Conservation (phyloP, 2,329 filamentous ascomycete species). For the Sphaceloma murrayae region DNA sequence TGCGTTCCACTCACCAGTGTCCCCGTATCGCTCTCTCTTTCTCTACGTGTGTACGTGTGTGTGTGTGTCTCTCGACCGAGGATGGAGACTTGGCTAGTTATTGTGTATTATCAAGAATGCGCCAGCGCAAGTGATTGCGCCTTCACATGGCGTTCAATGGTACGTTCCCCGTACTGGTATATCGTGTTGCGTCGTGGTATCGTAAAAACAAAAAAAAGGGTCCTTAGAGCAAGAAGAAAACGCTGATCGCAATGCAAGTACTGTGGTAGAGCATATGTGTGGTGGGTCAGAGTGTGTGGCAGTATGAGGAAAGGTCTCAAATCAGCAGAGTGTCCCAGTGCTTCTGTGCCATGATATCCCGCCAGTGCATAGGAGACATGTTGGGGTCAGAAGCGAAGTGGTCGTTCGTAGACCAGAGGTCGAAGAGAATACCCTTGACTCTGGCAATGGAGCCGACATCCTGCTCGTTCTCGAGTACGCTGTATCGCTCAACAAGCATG, state of each 20-base stretch:
- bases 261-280: no score
- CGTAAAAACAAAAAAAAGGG: conserved; percentile 9
- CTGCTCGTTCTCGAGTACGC: conserved; percentile 65
- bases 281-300: no score
- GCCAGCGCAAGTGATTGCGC: conserved; percentile 14
- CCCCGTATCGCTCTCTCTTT: no score
- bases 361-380: conserved; percentile 74
- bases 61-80: conserved; percentile 1
- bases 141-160: not conserved
- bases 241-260: no score
- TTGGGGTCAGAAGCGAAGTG: conserved; percentile 43
- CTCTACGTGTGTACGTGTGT: no score
- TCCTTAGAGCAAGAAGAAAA: no score
- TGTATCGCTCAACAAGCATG: conserved; percentile 67
- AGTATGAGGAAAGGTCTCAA: no score
- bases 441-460: conserved; percentile 78
- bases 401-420: conserved; percentile 72
- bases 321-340: conserved; percentile 90
- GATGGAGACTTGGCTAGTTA: no score
- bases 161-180: not conserved
- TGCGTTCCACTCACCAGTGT: no score
- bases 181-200: conserved; percentile 11
- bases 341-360: conserved; percentile 85
- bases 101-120: not conserved
- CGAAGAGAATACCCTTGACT: conserved; percentile 65